phyloP scores from a whole-genome alignment of 768 basidiomycete species.

The Hirschioporus abietinus region DNA sequence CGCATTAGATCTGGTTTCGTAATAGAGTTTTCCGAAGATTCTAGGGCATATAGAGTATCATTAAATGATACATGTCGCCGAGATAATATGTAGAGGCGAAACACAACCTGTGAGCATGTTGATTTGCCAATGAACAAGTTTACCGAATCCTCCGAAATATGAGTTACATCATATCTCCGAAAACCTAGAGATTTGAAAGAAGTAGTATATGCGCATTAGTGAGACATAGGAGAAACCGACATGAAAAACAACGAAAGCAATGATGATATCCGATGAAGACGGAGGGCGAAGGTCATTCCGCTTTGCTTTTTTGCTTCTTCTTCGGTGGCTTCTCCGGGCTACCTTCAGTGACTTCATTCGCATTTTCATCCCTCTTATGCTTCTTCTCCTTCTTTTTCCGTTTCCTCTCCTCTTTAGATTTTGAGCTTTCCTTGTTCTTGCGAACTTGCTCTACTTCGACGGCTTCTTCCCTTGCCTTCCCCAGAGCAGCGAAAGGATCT shows the following conservation, averaged over 20 bases:
- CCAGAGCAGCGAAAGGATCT: constrained; percentile 27
- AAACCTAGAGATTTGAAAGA: not conserved
- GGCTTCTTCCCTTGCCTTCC: constrained; percentile 25
- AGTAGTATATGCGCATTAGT: not conserved
- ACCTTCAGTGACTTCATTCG: constrained; percentile 27
- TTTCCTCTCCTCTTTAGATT: constrained; percentile 21
- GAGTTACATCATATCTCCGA: not conserved
- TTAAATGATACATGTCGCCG: not conserved
- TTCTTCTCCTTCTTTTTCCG: constrained; percentile 20
- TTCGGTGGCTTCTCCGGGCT: constrained; percentile 21
- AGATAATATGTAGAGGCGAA: not conserved
- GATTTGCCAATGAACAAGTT: no score
- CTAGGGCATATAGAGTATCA: not conserved
- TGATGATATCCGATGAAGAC: not conserved
- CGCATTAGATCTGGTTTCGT: no score
- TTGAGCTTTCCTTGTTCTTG: constrained; percentile 18
- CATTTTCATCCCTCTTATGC: constrained; percentile 19
- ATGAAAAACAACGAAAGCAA: not conserved
- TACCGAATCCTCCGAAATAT: not conserved
- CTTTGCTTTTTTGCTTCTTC: constrained; percentile 15
- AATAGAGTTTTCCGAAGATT: not conserved
- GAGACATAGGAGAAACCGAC: not conserved
- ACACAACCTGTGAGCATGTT: no score
- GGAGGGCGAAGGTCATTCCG: constrained; percentile 17
- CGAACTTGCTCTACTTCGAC: constrained; percentile 17